Evolutionary conservation across 2,329 filamentous ascomycete genomes (phyloP).

Genomic region (Colletotrichum brevisporum): DNA sequence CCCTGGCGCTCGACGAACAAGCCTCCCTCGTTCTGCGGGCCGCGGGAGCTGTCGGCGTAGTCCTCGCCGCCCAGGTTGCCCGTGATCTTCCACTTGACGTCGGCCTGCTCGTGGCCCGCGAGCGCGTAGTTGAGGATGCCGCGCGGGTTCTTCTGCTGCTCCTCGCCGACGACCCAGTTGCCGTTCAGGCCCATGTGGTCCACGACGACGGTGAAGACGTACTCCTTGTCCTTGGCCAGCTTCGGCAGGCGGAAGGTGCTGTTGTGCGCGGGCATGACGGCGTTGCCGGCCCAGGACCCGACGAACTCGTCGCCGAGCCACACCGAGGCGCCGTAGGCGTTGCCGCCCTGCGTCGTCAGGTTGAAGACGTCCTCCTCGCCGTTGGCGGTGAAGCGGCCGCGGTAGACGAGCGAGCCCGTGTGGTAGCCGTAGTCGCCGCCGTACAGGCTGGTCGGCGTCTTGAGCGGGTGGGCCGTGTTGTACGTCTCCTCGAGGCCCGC

Average conservation of each 20-base stretch:
- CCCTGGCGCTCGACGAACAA: conserved; percentile 70
- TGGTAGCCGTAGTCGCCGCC: conserved; percentile 79
- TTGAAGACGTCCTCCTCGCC: conserved; percentile 69
- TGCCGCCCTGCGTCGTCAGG: conserved; percentile 73
- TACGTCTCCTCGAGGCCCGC: conserved; percentile 51
- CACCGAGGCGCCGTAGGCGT: conserved; percentile 73
- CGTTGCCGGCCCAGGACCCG: conserved; percentile 72
- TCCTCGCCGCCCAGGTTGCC: conserved; percentile 73
- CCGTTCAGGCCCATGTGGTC: conserved; percentile 80
- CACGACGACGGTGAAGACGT: conserved; percentile 76
- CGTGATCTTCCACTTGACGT: conserved; percentile 72
- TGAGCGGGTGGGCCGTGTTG: conserved; percentile 49
- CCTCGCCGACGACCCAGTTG: conserved; percentile 68
- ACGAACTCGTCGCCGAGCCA: conserved; percentile 74
- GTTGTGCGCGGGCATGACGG: conserved; percentile 62
- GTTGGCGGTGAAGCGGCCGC: conserved; percentile 73
- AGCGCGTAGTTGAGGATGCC: conserved; percentile 72
- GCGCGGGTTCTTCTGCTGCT: conserved; percentile 70
- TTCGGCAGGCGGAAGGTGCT: conserved; percentile 68
- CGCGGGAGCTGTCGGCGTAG: conserved; percentile 68
- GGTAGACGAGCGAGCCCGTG: conserved; percentile 74
- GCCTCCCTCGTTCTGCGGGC: conserved; percentile 74
- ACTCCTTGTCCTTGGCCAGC: conserved; percentile 63
- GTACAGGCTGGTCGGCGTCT: conserved; percentile 76
- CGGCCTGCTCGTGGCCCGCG: conserved; percentile 58